Base-by-base conservation (phyloP, 768 basidiomycete genomes). In the Pleurotus djamor region DNA sequence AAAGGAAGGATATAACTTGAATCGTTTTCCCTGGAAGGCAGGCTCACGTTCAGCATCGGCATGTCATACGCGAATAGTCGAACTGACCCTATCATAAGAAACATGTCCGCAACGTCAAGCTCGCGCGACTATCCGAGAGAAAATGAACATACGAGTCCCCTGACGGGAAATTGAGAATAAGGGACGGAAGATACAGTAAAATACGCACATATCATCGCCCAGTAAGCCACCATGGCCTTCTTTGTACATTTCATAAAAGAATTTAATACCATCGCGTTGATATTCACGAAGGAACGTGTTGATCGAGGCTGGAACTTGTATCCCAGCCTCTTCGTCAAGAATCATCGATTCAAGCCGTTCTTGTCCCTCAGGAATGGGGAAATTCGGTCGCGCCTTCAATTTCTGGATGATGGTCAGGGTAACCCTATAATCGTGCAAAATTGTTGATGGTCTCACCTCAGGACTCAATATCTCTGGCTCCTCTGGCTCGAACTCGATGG, bases 181-280 rank as follows among this genome's bases (percentile, higher is more conserved):
- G 41, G 7, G 50, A 33, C 9, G 17, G 45, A 38, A 48, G 57
- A n/a, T 37, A 6, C 4, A 33, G 71, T 71, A 28, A 62, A 87
- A 86, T 61, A 89, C 76, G 63, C 94, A 96, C 96, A 98, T 98
- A 67, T 98, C 96, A 69, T 98, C 96, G 4, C 96, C 96, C 4
- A 98, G 79, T 9, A 98, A 69, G 0, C 89, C 96, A 0, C 96
- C 96, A 47, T 79, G 76, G 0, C 79, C 81, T 63, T 87, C 75
- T 33, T 77, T 71, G 68, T 89, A 97, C 48, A 87, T 80, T 12
- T 81, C 76, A 73, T 84, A 97, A 51, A 98, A 82, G 72, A 98
- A 98, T 44, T 77, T 71, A 10, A 91, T 84, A 6, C 96, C 96
- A 9, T 94, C 88, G 36, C 93, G 81, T 67, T 98, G 96, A 66